phyloP scores from a whole-genome alignment of 495 filamentous ascomycete genomes.

The Letharia columbiana region DNA sequence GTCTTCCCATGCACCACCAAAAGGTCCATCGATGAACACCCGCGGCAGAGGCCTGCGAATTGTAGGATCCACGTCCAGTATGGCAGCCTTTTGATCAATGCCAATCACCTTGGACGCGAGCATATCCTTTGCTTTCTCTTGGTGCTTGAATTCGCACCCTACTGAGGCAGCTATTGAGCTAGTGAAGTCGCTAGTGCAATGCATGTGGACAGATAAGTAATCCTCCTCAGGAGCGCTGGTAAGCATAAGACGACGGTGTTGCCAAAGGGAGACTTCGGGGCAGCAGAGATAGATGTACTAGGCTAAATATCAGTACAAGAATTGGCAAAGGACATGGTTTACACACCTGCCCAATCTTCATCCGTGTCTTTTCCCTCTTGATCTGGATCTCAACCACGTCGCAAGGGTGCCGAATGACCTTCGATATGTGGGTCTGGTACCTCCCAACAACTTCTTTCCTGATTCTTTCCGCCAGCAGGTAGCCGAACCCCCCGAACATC shows the following conservation, averaged over 20 bases:
- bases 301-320: neutral
- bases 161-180: conserved; percentile 52
- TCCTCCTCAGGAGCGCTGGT: conserved; percentile 76
- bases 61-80: conserved; percentile 52
- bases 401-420: conserved; percentile 75
- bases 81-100: conserved; percentile 47
- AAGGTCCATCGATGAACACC: conserved; percentile 71
- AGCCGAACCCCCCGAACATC: conserved; percentile 66
- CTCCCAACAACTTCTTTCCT: conserved; percentile 61
- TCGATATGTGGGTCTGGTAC: conserved; percentile 70
- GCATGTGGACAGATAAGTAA: conserved; percentile 72
- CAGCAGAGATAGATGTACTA: conserved; percentile 75
- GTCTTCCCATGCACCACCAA: conserved; percentile 69
- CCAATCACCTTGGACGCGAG: conserved; percentile 45
- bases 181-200: conserved; percentile 64
- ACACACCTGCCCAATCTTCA: conserved; percentile 58
- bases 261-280: conserved; percentile 69
- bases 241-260: conserved; percentile 72
- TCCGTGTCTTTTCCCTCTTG: conserved; percentile 70
- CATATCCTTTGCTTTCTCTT: conserved; percentile 32
- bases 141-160: conserved; percentile 55
- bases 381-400: conserved; percentile 80
- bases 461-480: conserved; percentile 60
- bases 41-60: conserved; percentile 62
- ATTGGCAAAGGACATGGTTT: neutral